phyloP scores from a whole-genome alignment of 371 early-diverging fungal genomes.

The Rhizopus microsporus region DNA sequence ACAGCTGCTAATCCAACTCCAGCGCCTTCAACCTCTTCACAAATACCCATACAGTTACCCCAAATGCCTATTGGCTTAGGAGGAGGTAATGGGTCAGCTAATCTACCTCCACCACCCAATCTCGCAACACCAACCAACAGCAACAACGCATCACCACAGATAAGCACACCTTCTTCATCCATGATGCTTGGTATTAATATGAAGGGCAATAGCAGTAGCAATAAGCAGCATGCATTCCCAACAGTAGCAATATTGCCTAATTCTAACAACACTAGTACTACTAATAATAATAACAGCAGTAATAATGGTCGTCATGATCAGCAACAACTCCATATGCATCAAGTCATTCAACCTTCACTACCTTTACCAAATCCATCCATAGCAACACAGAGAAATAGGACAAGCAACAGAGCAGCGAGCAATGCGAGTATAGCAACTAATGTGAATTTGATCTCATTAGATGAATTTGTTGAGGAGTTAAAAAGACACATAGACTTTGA shows the following conservation, averaged over 20 bases:
- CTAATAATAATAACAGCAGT: not conserved
- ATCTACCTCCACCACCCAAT: constrained; percentile 3
- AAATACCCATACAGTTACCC: not conserved
- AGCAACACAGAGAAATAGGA: not conserved
- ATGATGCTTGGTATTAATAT: constrained; percentile 17
- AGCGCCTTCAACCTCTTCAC: not conserved
- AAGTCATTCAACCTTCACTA: constrained; percentile 10
- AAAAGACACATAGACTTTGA: constrained; percentile 45
- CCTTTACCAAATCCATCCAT: constrained; percentile 14
- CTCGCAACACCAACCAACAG: constrained; percentile 12
- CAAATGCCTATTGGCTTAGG: constrained; percentile 7
- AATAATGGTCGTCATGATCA: constrained; percentile 4
- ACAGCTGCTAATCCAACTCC: constrained; percentile 1
- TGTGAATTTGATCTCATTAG: constrained; percentile 24
- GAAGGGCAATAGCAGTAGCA: constrained; percentile 16
- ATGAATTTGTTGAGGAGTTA: constrained; percentile 37
- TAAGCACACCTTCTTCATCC: constrained; percentile 16
- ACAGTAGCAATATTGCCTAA: not conserved
- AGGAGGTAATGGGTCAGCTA: constrained; percentile 6
- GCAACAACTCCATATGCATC: constrained; percentile 6
- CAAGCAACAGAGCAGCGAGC: too few relatives aligned
- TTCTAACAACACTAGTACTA: not conserved
- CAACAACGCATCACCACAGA: constrained; percentile 13
- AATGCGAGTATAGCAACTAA: not conserved
- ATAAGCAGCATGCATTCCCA: not conserved